Percentiles rank a stretch among this genome's conserved stretches.
These are phyloP conservation scores for Mucor saturninus DNA, from an alignment of 371 early-diverging fungal species.

Conservation along the genomic window DNA sequence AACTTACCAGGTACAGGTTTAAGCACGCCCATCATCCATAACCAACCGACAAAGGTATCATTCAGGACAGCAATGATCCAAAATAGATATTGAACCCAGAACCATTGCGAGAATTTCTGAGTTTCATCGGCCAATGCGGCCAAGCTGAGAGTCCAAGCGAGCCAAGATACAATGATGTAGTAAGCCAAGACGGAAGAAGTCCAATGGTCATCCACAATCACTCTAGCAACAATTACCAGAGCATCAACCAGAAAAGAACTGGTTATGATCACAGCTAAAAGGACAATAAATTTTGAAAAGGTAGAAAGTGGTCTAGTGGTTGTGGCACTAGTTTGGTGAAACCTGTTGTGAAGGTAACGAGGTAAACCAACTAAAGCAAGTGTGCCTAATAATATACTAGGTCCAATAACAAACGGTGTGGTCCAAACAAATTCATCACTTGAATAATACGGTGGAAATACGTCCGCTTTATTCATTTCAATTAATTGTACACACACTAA, in stretches of 20 bases:
- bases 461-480: constrained; percentile 10
- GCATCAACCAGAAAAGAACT: constrained; percentile 40
- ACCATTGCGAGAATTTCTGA: constrained; percentile 36
- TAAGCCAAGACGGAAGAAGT: constrained; percentile 38
- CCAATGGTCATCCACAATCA: constrained; percentile 36
- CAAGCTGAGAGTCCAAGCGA: constrained; percentile 36
- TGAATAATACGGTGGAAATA: constrained; percentile 39
- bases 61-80: constrained; percentile 32
- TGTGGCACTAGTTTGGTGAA: neutral
- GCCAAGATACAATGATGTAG: constrained; percentile 35
- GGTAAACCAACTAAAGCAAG: constrained; percentile 32
- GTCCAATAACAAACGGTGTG: constrained; percentile 26
- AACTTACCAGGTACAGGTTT: constrained; percentile 37
- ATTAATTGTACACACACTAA: constrained; percentile 8
- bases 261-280: constrained; percentile 26
- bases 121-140: constrained; percentile 33
- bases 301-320: constrained; percentile 22
- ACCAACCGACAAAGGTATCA: constrained; percentile 43
- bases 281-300: constrained; percentile 34
- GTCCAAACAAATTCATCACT: constrained; percentile 33
- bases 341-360: constrained; percentile 32
- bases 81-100: constrained; percentile 46
- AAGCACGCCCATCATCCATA: constrained; percentile 38
- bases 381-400: constrained; percentile 32
- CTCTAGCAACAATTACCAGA: constrained; percentile 33